Conservation (phyloP, 2,329 filamentous ascomycete species). For the Ophiocordyceps unilateralis region DNA sequence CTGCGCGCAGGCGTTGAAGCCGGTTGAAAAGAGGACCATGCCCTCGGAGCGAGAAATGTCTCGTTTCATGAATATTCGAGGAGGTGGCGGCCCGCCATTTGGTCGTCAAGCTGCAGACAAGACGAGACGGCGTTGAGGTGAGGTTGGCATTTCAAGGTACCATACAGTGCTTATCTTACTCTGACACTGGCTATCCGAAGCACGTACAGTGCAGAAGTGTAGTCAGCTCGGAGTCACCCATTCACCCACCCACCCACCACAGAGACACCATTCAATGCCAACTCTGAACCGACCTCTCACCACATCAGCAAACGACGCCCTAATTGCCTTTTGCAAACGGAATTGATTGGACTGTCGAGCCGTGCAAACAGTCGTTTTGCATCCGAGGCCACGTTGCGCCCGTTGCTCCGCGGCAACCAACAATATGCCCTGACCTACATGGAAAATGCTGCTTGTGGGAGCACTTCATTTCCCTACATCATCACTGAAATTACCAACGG, state of each 20-base stretch:
- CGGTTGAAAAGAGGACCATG: constrained; percentile 35
- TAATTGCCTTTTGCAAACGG: too few species aligned
- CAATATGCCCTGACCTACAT: background rate
- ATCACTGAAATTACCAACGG: too few species aligned
- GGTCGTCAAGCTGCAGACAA: too few species aligned
- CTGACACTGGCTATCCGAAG: too few species aligned
- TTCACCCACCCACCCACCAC: too few species aligned
- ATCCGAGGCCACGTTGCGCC: background rate
- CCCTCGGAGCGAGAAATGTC: background rate
- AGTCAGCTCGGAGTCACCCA: too few species aligned
- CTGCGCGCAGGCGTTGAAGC: constrained; percentile 43
- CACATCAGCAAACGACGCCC: background rate
- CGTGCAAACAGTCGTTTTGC: background rate
- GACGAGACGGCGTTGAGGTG: too few species aligned
- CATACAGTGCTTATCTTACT: too few species aligned
- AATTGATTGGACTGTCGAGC: background rate
- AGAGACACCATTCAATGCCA: too few species aligned
- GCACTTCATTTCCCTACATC: background rate
- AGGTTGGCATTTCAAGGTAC: too few species aligned
- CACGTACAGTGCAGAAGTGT: too few species aligned
- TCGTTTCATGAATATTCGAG: background rate
- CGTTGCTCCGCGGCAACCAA: background rate
- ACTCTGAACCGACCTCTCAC: too few species aligned
- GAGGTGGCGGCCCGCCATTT: background rate
- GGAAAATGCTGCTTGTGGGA: background rate